phyloP scores from a whole-genome alignment of 495 filamentous ascomycete species.

The Hypoxylon lienhwacheense region DNA sequence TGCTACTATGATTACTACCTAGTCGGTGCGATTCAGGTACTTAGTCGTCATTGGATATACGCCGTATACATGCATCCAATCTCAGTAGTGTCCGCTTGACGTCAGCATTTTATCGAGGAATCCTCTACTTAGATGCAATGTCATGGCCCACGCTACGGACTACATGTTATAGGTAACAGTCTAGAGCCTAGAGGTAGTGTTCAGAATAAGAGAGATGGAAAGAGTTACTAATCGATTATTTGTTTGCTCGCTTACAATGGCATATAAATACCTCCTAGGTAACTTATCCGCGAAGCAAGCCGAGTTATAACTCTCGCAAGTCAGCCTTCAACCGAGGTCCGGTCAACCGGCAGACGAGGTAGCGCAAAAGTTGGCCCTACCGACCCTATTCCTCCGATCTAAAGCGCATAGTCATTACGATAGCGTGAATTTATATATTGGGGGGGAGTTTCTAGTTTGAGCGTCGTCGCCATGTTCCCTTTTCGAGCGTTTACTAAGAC shows the following conservation, averaged over 20 bases:
- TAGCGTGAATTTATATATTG: constrained; percentile 17
- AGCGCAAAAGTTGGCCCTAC: constrained; percentile 6
- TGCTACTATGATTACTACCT: neutral
- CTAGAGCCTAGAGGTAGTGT: too few relatives aligned
- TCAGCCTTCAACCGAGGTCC: constrained; percentile 29
- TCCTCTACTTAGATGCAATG: too few relatives aligned
- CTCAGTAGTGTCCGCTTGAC: constrained; percentile 6
- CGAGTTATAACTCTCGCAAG: constrained; percentile 10
- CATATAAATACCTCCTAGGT: neutral
- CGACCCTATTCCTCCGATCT: constrained; percentile 9
- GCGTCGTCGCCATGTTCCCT: constrained; percentile 10
- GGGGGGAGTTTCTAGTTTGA: neutral
- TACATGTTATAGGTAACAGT: too few relatives aligned
- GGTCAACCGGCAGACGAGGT: constrained; percentile 19
- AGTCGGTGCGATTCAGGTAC: neutral
- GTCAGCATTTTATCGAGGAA: constrained; percentile 8
- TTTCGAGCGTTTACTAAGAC: neutral
- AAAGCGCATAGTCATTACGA: constrained; percentile 14
- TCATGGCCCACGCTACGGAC: too few relatives aligned
- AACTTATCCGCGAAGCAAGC: constrained; percentile 20
- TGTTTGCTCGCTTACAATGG: neutral
- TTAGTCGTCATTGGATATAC: constrained; percentile 7
- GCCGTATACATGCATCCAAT: neutral
- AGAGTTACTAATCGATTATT: constrained; percentile 9
- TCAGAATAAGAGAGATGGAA: too few relatives aligned